Conservation (phyloP, 768 basidiomycete species). For the Tephrocybe sp. region DNA sequence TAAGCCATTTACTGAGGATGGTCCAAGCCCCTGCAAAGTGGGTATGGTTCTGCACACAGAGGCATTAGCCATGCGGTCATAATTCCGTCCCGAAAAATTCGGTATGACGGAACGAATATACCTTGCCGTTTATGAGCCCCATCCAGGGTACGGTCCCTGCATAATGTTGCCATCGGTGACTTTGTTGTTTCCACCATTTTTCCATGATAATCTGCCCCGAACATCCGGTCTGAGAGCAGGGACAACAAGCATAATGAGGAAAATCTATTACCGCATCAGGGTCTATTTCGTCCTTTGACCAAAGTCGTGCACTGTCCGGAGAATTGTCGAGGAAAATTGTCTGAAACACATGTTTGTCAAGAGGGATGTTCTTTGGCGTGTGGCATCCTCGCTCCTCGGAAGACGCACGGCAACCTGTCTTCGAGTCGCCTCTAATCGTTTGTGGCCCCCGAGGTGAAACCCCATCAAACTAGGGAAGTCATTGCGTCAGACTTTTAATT, state of each 20-base stretch:
- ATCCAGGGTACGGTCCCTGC: constrained; percentile 37
- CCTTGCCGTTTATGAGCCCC: constrained; percentile 36
- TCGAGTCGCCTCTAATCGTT: not conserved
- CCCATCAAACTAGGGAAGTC: constrained; percentile 22
- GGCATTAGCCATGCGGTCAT: not conserved
- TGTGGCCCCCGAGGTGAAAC: constrained; percentile 17
- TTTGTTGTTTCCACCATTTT: constrained; percentile 57
- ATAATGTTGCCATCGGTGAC: constrained; percentile 49
- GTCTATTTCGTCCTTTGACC: constrained; percentile 42
- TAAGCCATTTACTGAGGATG: constrained; percentile 28
- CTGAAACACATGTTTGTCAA: constrained; percentile 47
- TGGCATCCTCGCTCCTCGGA: constrained; percentile 2
- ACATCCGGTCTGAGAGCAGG: not conserved
- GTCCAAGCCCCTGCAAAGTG: constrained; percentile 39
- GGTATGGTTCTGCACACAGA: constrained; percentile 25
- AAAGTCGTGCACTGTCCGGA: constrained; percentile 34
- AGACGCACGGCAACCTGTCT: not conserved
- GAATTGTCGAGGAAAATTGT: constrained; percentile 49
- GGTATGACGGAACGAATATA: not conserved
- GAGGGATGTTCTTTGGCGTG: constrained; percentile 24
- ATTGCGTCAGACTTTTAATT: not conserved
- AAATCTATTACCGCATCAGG: constrained; percentile 25
- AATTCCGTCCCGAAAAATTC: not conserved
- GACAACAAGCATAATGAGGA: not conserved
- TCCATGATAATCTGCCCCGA: constrained; percentile 32